Evolutionary conservation across 1,284 basidiomycete genomes (phyloP).

Genomic region (Thecaphora thlaspeos): DNA sequence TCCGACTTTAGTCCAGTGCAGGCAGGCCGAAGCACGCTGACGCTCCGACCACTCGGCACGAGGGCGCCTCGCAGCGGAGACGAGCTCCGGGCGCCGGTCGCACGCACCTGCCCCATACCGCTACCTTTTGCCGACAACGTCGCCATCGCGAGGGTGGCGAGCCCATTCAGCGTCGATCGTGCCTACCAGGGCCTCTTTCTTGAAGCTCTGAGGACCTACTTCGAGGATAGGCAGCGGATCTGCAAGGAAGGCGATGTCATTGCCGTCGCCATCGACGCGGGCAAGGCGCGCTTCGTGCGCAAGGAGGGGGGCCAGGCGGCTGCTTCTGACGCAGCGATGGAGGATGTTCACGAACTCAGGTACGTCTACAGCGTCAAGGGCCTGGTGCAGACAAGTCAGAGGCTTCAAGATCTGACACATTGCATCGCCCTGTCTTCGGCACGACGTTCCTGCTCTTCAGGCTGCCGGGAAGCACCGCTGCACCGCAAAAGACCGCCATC

Average conservation of each 20-base stretch:
- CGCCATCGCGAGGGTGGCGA: conserved; percentile 79
- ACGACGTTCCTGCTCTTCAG: no score
- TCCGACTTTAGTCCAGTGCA: conserved; percentile 15
- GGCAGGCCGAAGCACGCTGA: conserved; percentile 20
- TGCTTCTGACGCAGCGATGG: conserved; percentile 51
- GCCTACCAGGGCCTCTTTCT: conserved; percentile 72
- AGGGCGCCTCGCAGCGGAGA: no score
- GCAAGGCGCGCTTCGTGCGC: conserved; percentile 55
- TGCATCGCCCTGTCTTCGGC: no score
- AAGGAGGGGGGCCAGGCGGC: conserved; percentile 29
- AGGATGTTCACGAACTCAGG: conserved; percentile 45
- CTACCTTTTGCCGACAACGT: conserved; percentile 60
- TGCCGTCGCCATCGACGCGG: conserved; percentile 67
- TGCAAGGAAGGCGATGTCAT: conserved; percentile 80
- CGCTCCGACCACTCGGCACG: conserved; percentile 7
- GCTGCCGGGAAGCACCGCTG: conserved; percentile 2
- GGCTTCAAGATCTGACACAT: no score
- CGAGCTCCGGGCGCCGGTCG: conserved; percentile 1
- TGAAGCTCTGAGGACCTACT: conserved; percentile 69
- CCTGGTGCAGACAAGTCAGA: conserved; percentile 8
- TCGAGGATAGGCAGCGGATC: conserved; percentile 66
- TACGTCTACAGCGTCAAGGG: conserved; percentile 10
- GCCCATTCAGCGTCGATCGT: conserved; percentile 73
- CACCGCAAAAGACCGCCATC: conserved; percentile 55
- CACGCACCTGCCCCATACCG: conserved; percentile 37